phyloP scores from a whole-genome alignment of 768 basidiomycete species.

The Leccinum subgranulosum region DNA sequence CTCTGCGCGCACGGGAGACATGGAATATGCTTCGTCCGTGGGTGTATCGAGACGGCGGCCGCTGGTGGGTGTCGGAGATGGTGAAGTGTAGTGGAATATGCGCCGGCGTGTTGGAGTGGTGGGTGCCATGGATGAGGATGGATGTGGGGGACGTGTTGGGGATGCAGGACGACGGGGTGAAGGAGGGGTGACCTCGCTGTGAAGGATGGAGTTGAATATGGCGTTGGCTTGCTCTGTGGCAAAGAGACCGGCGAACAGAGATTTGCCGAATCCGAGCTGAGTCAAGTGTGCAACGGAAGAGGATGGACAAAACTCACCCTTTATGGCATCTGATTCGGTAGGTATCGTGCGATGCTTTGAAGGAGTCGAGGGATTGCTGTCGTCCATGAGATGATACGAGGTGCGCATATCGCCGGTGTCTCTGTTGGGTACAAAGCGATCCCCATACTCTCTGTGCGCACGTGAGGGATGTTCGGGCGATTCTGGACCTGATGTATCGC shows the following conservation, averaged over 20 bases:
- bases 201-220: constrained; percentile 72
- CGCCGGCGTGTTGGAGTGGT: constrained; percentile 51
- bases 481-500: constrained; percentile 46
- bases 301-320: constrained; percentile 44
- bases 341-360: constrained; percentile 63
- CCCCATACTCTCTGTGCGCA: constrained; percentile 42
- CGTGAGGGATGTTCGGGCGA: constrained; percentile 35
- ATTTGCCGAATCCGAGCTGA: constrained; percentile 14
- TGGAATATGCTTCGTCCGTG: constrained; percentile 83
- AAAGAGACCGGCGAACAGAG: constrained; percentile 1
- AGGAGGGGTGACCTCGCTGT: constrained; percentile 74
- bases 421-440: constrained; percentile 64
- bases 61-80: constrained; percentile 49
- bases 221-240: constrained; percentile 77
- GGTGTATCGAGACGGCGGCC: constrained; percentile 71
- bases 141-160: constrained; percentile 46
- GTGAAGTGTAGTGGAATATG: constrained; percentile 66
- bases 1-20: constrained; percentile 84
- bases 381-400: constrained; percentile 58
- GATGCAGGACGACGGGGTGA: constrained; percentile 62
- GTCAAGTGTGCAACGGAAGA: background rate
- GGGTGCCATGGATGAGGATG: constrained; percentile 38
- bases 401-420: constrained; percentile 60
- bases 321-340: constrained; percentile 71
- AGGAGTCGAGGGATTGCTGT: constrained; percentile 53